Conservation (phyloP, 495 filamentous ascomycete genomes). For the Evernia prunastri region DNA sequence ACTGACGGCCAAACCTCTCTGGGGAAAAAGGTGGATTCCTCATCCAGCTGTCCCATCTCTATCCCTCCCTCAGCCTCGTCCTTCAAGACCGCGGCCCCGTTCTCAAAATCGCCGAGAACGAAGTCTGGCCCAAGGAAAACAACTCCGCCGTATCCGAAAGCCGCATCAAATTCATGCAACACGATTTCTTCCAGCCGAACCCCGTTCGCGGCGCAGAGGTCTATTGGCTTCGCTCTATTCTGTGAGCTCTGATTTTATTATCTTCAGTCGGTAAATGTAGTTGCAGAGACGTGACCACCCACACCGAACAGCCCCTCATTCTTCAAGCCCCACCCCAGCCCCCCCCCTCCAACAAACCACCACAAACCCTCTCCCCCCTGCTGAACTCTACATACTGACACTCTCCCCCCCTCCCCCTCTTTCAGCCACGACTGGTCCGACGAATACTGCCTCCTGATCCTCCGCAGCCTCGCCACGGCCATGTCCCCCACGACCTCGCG, state of each 20-base stretch:
- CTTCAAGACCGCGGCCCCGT: conserved; percentile 37
- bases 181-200: conserved; percentile 39
- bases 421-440: conserved; percentile 39
- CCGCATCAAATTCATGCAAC: conserved; percentile 33
- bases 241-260: no score
- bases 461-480: conserved; percentile 25
- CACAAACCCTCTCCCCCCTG: no score
- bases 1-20: no score
- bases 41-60: conserved; percentile 28
- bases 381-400: no score
- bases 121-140: conserved; percentile 30
- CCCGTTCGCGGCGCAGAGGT: conserved; percentile 36
- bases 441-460: conserved; percentile 36
- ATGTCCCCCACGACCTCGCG: conserved; percentile 30
- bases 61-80: conserved; percentile 34
- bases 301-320: no score
- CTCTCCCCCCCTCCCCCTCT: no score
- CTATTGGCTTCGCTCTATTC: conserved; percentile 39
- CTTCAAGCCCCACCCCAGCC: no score
- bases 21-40: conserved; percentile 31
- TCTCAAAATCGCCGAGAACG: conserved; percentile 29
- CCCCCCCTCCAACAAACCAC: no score
- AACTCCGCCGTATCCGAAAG: conserved; percentile 26
- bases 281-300: no score
- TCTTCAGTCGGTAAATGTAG: no score